These are phyloP conservation scores for Moesziomyces aphidis DNA, from an alignment of 1,284 basidiomycete species.

Conservation along the genomic window DNA sequence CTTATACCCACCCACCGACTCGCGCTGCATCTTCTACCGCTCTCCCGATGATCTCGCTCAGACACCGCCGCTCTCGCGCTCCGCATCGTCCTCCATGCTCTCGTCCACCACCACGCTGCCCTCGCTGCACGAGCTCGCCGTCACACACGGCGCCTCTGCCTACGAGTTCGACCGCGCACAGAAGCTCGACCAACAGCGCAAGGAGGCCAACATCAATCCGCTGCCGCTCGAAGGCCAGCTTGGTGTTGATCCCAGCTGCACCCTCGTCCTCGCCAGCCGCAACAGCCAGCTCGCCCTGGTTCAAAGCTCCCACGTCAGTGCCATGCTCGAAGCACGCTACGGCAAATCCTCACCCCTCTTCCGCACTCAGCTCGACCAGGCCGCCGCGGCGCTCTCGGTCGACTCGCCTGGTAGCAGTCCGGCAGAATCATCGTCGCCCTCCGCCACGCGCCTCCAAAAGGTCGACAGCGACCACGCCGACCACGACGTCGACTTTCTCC, in stretches of 20 bases:
- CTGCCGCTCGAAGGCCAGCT: constrained; percentile 43
- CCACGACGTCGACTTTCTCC: constrained; percentile 26
- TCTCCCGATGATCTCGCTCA: constrained; percentile 56
- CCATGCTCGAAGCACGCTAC: constrained; percentile 60
- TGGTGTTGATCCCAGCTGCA: constrained; percentile 50
- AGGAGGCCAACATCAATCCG: constrained; percentile 60
- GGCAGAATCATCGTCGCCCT: constrained; percentile 7
- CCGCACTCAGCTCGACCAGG: constrained; percentile 20
- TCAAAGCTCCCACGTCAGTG: constrained; percentile 58
- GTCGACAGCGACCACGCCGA: constrained; percentile 25
- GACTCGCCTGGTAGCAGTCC: constrained; percentile 2
- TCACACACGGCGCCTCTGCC: constrained; percentile 35
- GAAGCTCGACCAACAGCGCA: constrained; percentile 46
- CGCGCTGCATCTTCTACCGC: constrained; percentile 65
- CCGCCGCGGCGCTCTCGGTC: neutral
- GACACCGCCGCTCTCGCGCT: constrained; percentile 57
- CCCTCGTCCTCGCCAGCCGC: constrained; percentile 60
- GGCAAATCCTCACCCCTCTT: constrained; percentile 58
- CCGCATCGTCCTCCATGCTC: constrained; percentile 34
- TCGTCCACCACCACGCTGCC: constrained; percentile 34
- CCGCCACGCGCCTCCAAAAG: constrained; percentile 26
- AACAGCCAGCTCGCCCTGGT: constrained; percentile 62
- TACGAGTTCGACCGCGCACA: constrained; percentile 42
- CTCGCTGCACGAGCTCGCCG: constrained; percentile 43
- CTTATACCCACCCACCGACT: constrained; percentile 59